These are phyloP conservation scores for Cystofilobasidium ferigula DNA, from an alignment of 768 basidiomycete species.

Conservation along the genomic window DNA sequence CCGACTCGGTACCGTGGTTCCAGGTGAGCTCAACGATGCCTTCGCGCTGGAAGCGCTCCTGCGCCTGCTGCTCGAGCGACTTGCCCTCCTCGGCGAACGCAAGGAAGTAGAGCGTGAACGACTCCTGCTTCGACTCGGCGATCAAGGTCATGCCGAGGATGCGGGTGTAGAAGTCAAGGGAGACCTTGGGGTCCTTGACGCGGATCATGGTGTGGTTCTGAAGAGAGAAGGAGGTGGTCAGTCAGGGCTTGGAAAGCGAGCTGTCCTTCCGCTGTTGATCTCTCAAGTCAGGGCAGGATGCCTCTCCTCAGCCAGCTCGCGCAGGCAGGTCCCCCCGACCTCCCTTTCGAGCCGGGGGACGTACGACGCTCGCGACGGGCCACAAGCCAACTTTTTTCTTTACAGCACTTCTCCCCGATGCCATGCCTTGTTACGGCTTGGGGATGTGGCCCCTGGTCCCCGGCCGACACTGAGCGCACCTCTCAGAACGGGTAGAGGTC, in stretches of 20 bases:
- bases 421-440: too few species aligned
- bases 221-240: not conserved
- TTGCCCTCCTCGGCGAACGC: constrained; percentile 55
- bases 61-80: constrained; percentile 46
- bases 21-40: constrained; percentile 73
- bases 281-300: too few species aligned
- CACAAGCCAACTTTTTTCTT: too few species aligned
- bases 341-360: too few species aligned
- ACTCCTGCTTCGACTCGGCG: constrained; percentile 22
- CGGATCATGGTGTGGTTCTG: constrained; percentile 24
- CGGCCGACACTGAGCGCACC: too few species aligned
- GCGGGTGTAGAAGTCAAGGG: constrained; percentile 23
- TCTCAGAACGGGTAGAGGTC: not conserved
- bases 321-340: too few species aligned
- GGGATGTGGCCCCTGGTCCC: too few species aligned
- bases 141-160: constrained; percentile 63
- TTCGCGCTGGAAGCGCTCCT: constrained; percentile 23
- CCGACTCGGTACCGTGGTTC: constrained; percentile 81
- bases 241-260: too few species aligned
- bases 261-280: too few species aligned
- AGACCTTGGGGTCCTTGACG: constrained; percentile 14
- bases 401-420: too few species aligned
- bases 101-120: constrained; percentile 64
- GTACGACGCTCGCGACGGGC: too few species aligned
- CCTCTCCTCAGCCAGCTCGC: too few species aligned